A percentile compares a stretch with the other conserved stretches of the same genome.
phyloP scores from a whole-genome alignment of 352 stramenopile species.

The Lagenidium sp. region DNA sequence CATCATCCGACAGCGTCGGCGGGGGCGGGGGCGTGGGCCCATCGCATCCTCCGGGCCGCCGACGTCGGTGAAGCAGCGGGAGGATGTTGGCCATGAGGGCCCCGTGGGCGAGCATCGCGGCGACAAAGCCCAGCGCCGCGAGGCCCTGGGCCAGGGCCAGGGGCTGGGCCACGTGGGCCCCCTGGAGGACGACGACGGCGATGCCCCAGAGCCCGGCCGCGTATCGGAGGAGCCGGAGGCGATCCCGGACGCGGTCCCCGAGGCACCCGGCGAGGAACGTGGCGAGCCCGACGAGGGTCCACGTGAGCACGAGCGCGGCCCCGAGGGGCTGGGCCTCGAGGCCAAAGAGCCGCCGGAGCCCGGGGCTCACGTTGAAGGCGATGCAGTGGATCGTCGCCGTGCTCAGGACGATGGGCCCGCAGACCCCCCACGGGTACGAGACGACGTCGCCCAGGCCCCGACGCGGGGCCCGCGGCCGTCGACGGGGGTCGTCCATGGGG shows the following conservation, averaged over 20 bases:
- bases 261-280: constrained; percentile 43
- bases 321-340: constrained; percentile 47
- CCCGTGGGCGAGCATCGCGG: constrained; percentile 32
- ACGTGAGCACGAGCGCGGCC: constrained; percentile 42
- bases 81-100: constrained; percentile 31
- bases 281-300: constrained; percentile 38
- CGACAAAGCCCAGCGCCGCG: constrained; percentile 26
- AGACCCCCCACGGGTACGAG: constrained; percentile 9
- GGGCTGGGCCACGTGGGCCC: constrained; percentile 21
- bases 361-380: constrained; percentile 52
- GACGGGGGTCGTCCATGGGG: too few species aligned
- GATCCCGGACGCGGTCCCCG: constrained; percentile 33
- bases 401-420: constrained; percentile 44
- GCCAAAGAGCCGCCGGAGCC: constrained; percentile 30
- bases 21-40: too few species aligned
- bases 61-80: background rate
- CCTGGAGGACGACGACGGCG: constrained; percentile 34
- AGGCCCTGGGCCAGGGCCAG: constrained; percentile 19
- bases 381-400: constrained; percentile 47
- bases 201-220: constrained; percentile 30
- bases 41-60: too few species aligned
- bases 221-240: constrained; percentile 30
- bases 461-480: too few species aligned
- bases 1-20: too few species aligned
- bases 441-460: too few species aligned